Percentiles rank a stretch among this genome's conserved stretches.
Evolutionary conservation across 805 yeast genomes (phyloP).

Genomic region (Ogataea siamensis): DNA sequence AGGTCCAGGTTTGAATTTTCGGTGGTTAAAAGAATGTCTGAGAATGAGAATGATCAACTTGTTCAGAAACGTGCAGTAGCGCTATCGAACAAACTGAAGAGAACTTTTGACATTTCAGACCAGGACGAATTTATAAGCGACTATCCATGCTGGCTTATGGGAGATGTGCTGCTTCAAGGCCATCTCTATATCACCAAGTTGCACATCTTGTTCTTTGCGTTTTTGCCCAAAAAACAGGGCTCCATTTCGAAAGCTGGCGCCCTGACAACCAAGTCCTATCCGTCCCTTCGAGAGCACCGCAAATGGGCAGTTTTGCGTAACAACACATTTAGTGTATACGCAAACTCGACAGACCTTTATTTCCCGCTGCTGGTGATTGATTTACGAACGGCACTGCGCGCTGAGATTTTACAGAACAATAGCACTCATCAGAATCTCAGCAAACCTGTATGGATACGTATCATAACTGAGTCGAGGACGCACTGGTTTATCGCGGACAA

Average conservation of each 20-base stretch:
- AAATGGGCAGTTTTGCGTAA: slow-evolving; percentile 81
- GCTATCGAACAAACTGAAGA: slow-evolving; percentile 35
- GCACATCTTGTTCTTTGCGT: slow-evolving; percentile 72
- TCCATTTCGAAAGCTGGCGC: slow-evolving; percentile 49
- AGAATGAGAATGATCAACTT: slow-evolving; percentile 13
- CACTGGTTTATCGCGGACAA: slow-evolving; percentile 75
- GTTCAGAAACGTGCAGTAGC: slow-evolving; percentile 35
- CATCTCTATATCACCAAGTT: slow-evolving; percentile 69
- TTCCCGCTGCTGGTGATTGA: slow-evolving; percentile 80
- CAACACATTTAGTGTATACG: slow-evolving; percentile 65
- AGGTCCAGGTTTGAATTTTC: slow-evolving; percentile 35
- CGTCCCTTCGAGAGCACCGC: slow-evolving; percentile 43
- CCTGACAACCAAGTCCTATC: slow-evolving; percentile 42
- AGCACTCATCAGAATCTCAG: slow-evolving; percentile 18
- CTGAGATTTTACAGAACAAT: slow-evolving; percentile 43
- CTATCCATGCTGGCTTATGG: slow-evolving; percentile 74
- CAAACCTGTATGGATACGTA: slow-evolving; percentile 48
- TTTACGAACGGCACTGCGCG: slow-evolving; percentile 58
- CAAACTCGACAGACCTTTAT: slow-evolving; percentile 74
- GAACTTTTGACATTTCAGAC: slow-evolving; percentile 45
- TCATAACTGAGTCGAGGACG: slow-evolving; percentile 55
- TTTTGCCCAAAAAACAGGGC: slow-evolving; percentile 57
- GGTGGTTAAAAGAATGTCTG: slow-evolving; percentile 31
- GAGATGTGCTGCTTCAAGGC: slow-evolving; percentile 84
- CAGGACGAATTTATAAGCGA: slow-evolving; percentile 59